Percentiles rank a stretch among this genome's conserved stretches.
Evolutionary conservation across 1,284 basidiomycete species (phyloP).

Genomic region (Mycosarcoma maydis): DNA sequence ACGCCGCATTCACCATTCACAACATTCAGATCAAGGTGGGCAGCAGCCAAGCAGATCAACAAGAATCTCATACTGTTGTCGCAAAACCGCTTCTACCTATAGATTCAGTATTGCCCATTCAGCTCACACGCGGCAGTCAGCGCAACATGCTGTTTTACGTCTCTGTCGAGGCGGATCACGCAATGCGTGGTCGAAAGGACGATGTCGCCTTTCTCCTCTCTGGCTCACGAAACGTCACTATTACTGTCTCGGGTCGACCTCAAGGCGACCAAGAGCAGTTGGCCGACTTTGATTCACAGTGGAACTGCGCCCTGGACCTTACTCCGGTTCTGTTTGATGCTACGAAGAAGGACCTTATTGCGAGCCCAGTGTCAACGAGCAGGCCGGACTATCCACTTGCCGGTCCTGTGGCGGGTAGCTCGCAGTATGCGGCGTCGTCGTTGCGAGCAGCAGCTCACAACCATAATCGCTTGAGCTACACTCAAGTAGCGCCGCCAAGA

Average conservation of each 20-base stretch:
- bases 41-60: background rate
- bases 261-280: constrained; percentile 8
- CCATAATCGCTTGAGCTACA: background rate
- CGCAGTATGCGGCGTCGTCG: constrained; percentile 30
- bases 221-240: constrained; percentile 32
- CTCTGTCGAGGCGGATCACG: constrained; percentile 6
- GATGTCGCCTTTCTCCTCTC: background rate
- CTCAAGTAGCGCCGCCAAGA: background rate
- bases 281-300: constrained; percentile 41
- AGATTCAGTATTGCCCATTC: constrained; percentile 15
- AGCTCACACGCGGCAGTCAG: constrained; percentile 31
- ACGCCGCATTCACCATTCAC: constrained; percentile 21
- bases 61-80: constrained; percentile 2
- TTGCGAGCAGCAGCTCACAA: constrained; percentile 2
- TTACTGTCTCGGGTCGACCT: constrained; percentile 31
- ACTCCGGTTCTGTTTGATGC: constrained; percentile 24
- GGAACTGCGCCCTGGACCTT: constrained; percentile 43
- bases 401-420: constrained; percentile 21
- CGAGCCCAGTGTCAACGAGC: background rate
- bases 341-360: constrained; percentile 11
- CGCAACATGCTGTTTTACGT: constrained; percentile 46
- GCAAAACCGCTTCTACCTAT: constrained; percentile 17
- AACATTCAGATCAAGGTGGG: constrained; percentile 31
- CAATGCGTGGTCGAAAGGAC: background rate
- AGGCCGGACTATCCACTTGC: background rate